Conservation (phyloP, 306 rosid species). For the Rosa rugosa region DNA sequence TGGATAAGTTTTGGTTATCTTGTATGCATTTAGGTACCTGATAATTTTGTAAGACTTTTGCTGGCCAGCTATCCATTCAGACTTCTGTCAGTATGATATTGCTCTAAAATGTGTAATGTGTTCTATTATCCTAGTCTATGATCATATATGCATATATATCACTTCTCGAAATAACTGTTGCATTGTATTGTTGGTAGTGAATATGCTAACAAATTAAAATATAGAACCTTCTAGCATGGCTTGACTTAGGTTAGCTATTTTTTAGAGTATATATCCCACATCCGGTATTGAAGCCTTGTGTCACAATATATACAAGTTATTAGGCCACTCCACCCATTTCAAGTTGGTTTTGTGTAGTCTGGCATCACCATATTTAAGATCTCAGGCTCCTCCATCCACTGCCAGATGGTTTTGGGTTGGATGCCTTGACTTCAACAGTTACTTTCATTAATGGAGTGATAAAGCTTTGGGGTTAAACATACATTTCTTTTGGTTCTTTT, state of each 20-base stretch:
- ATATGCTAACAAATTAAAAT: neutral
- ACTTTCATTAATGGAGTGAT: neutral
- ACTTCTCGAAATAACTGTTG: neutral
- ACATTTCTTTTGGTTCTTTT: neutral
- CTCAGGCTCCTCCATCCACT: neutral
- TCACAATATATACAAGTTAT: neutral
- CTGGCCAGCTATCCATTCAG: neutral
- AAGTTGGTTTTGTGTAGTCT: neutral
- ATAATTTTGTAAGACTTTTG: neutral
- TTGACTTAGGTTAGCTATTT: neutral
- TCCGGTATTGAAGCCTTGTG: neutral
- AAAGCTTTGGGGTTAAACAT: neutral
- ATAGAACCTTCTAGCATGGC: neutral
- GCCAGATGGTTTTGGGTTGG: neutral
- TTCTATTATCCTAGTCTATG: neutral
- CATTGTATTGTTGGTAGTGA: neutral
- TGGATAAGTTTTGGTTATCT: neutral
- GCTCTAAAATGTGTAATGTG: neutral
- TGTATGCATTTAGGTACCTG: neutral
- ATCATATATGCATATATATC: neutral
- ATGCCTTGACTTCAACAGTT: neutral
- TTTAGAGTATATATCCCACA: neutral
- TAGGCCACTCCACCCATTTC: neutral
- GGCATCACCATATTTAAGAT: neutral
- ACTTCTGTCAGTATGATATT: neutral